Conservation (phyloP, 2,329 filamentous ascomycete genomes). For the Cordyceps javanica region DNA sequence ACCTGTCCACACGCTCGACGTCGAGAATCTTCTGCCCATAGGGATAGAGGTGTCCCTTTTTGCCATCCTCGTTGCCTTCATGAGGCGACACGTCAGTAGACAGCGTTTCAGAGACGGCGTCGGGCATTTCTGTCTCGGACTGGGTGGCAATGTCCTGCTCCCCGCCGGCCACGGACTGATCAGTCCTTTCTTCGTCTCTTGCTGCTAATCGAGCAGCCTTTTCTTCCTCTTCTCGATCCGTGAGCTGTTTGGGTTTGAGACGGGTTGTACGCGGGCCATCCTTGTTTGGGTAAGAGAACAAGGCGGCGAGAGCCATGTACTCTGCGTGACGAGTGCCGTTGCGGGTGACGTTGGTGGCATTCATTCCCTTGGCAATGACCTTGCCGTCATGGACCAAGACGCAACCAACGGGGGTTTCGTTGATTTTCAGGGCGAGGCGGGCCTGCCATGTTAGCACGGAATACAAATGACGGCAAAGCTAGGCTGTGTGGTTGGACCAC, state of each 20-base stretch:
- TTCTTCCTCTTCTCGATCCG: conserved; percentile 17
- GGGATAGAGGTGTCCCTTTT: conserved; percentile 51
- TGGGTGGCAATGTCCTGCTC: neutral
- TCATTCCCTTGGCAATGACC: conserved; percentile 88
- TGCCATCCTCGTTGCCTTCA: conserved; percentile 47
- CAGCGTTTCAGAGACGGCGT: conserved; percentile 15
- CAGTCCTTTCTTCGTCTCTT: conserved; percentile 22
- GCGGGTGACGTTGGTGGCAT: conserved; percentile 87
- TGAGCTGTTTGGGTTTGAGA: conserved; percentile 28
- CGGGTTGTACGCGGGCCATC: conserved; percentile 25
- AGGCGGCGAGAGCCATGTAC: conserved; percentile 71
- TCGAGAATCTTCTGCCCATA: conserved; percentile 55
- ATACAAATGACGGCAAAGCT: neutral
- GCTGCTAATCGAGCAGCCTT: conserved; percentile 9
- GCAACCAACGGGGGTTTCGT: conserved; percentile 95
- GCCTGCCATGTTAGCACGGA: conserved; percentile 50
- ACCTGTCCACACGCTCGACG: conserved; percentile 53
- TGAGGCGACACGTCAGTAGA: conserved; percentile 25
- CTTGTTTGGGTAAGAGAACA: conserved; percentile 38
- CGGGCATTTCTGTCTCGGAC: neutral
- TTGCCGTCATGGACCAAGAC: conserved; percentile 77
- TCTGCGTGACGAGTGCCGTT: conserved; percentile 94
- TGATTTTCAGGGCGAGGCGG: conserved; percentile 72
- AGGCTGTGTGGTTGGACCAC: conserved; percentile 20
- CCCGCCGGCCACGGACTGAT: conserved; percentile 4